Conservation (phyloP, 768 basidiomycete genomes). For the Leccinum broughii region DNA sequence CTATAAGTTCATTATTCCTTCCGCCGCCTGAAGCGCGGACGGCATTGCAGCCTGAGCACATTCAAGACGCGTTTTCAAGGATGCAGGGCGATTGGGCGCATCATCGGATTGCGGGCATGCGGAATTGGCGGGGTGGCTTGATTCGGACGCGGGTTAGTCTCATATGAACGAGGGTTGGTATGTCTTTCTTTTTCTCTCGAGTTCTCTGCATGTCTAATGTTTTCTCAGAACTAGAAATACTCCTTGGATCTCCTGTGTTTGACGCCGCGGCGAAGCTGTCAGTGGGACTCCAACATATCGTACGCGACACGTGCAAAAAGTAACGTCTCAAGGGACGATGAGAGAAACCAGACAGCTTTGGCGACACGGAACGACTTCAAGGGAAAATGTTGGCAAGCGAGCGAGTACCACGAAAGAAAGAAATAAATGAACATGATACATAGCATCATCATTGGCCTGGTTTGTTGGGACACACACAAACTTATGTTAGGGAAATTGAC, state of each 20-base stretch:
- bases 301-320: neutral
- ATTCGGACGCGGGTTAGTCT: slow-evolving; percentile 77
- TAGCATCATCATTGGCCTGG: neutral
- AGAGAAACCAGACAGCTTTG: neutral
- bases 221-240: neutral
- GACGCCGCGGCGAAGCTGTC: neutral
- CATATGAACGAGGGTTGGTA: slow-evolving; percentile 45
- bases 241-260: neutral
- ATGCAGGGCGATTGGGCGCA: slow-evolving; percentile 90
- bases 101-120: slow-evolving; percentile 79
- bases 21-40: slow-evolving; percentile 81
- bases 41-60: slow-evolving; percentile 79
- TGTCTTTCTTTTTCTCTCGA: too few species aligned
- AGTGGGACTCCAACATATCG: neutral
- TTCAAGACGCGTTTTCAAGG: slow-evolving; percentile 86
- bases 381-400: neutral
- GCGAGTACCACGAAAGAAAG: too few species aligned
- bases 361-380: neutral
- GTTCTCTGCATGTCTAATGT: neutral
- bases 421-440: too few species aligned
- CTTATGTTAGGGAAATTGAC: neutral
- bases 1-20: slow-evolving; percentile 45
- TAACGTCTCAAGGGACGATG: neutral
- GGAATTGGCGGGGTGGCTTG: slow-evolving; percentile 87
- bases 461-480: neutral